phyloP scores from a whole-genome alignment of 352 stramenopile species.

The Pythium graminicola region DNA sequence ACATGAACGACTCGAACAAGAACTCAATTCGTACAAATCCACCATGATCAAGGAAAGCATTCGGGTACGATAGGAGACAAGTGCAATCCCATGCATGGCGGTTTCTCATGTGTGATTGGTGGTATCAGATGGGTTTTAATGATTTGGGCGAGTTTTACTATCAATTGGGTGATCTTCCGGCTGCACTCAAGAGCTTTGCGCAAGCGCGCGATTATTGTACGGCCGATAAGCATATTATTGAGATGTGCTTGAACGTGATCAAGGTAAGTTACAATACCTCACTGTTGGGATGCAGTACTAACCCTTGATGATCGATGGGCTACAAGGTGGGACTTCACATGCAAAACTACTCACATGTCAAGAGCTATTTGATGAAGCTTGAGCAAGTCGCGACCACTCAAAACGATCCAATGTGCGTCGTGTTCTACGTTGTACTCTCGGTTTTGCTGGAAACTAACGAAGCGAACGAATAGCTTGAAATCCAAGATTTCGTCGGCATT shows the following conservation, averaged over 20 bases:
- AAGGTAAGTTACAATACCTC: slow-evolving; percentile 34
- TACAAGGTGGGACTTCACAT: slow-evolving; percentile 72
- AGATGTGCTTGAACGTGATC: slow-evolving; percentile 88
- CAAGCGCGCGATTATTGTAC: slow-evolving; percentile 88
- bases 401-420: slow-evolving; percentile 56
- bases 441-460: neutral
- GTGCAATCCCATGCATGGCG: neutral
- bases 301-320: neutral
- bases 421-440: neutral
- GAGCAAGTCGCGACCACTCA: slow-evolving; percentile 70
- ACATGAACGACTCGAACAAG: slow-evolving; percentile 79
- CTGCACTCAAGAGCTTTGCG: slow-evolving; percentile 79
- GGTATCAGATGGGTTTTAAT: slow-evolving; percentile 77
- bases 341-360: slow-evolving; percentile 78
- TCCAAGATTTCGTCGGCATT: slow-evolving; percentile 78
- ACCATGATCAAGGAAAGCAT: slow-evolving; percentile 91
- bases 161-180: slow-evolving; percentile 61
- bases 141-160: slow-evolving; percentile 87
- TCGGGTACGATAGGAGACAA: slow-evolving; percentile 32
- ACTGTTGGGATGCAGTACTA: neutral
- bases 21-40: slow-evolving; percentile 89
- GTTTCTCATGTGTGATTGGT: too few relatives aligned
- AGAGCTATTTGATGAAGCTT: slow-evolving; percentile 84
- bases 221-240: slow-evolving; percentile 84
- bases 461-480: slow-evolving; percentile 29